Evolutionary conservation across 1,284 basidiomycete genomes (phyloP).

Genomic region (Taiwanofungus camphoratus): DNA sequence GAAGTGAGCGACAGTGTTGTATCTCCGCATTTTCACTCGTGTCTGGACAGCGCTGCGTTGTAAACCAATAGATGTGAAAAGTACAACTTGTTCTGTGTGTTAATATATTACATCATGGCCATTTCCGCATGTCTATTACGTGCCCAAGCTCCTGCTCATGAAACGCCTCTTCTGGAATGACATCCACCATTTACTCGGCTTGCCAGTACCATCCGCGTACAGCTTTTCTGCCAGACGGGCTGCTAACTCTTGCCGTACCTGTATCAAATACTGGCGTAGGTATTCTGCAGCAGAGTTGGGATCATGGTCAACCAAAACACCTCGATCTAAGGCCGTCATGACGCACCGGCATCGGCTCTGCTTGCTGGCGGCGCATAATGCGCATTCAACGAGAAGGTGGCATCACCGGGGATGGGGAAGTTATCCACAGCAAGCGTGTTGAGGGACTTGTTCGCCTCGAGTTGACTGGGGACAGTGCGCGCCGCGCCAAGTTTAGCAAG

Average conservation of each 20-base stretch:
- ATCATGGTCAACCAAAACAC: slow-evolving; percentile 5
- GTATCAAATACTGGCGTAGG: slow-evolving; percentile 86
- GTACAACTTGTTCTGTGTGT: slow-evolving; percentile 1
- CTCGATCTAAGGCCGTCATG: too few species aligned
- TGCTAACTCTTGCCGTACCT: slow-evolving; percentile 90
- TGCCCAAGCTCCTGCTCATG: slow-evolving; percentile 84
- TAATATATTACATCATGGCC: slow-evolving; percentile 7
- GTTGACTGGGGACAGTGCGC: slow-evolving; percentile 63
- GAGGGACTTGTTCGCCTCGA: slow-evolving; percentile 86
- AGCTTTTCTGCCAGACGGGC: slow-evolving; percentile 82
- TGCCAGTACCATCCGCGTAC: slow-evolving; percentile 81
- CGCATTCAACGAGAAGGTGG: slow-evolving; percentile 89
- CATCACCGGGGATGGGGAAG: slow-evolving; percentile 94
- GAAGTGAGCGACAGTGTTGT: slow-evolving; percentile 42
- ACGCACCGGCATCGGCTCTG: slow-evolving; percentile 80
- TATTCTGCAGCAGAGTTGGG: slow-evolving; percentile 49
- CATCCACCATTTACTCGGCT: slow-evolving; percentile 99
- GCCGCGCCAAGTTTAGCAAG: slow-evolving; percentile 79
- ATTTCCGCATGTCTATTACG: slow-evolving; percentile 30
- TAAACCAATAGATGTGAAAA: neutral
- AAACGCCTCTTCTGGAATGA: slow-evolving; percentile 96
- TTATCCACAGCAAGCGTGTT: slow-evolving; percentile 90
- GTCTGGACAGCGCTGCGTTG: too few species aligned
- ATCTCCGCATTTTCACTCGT: too few species aligned
- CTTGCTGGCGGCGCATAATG: slow-evolving; percentile 83